Evolutionary conservation across 2,329 filamentous ascomycete genomes (phyloP).

Genomic region (Diaporthe humulicola): DNA sequence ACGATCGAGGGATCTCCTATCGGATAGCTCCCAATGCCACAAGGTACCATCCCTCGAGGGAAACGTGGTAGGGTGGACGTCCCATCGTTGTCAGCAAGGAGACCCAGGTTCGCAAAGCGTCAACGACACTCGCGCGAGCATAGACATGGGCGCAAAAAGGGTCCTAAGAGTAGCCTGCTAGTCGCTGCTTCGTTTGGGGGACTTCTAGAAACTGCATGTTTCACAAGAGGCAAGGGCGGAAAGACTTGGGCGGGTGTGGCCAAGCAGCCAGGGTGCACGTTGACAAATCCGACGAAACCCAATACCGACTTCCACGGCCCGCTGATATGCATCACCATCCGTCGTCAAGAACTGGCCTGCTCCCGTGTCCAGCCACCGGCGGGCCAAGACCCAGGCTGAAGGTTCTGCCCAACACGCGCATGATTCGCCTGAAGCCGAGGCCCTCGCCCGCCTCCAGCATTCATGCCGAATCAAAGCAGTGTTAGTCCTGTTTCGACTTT

Average conservation of each 20-base stretch:
- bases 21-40: constrained; percentile 14
- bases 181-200: neutral
- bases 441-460: constrained; percentile 30
- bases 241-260: neutral
- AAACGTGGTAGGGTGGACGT: constrained; percentile 10
- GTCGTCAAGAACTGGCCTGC: neutral
- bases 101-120: neutral
- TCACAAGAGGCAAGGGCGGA: constrained; percentile 7
- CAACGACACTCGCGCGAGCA: neutral
- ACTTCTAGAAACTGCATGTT: constrained; percentile 16
- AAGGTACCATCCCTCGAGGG: constrained; percentile 21
- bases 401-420: constrained; percentile 23
- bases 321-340: neutral
- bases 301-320: neutral
- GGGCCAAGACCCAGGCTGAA: constrained; percentile 24
- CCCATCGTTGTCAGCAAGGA: constrained; percentile 1
- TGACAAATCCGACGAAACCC: constrained; percentile 11
- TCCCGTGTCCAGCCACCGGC: neutral
- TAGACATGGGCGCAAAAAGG: constrained; percentile 10
- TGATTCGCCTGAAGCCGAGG: constrained; percentile 21
- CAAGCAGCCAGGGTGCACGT: neutral
- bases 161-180: neutral
- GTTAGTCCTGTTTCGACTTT: constrained; percentile 20
- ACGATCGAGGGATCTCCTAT: constrained; percentile 12
- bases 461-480: constrained; percentile 29